Conservation (phyloP, 257 asterid genomes). For the Verbena officinalis region DNA sequence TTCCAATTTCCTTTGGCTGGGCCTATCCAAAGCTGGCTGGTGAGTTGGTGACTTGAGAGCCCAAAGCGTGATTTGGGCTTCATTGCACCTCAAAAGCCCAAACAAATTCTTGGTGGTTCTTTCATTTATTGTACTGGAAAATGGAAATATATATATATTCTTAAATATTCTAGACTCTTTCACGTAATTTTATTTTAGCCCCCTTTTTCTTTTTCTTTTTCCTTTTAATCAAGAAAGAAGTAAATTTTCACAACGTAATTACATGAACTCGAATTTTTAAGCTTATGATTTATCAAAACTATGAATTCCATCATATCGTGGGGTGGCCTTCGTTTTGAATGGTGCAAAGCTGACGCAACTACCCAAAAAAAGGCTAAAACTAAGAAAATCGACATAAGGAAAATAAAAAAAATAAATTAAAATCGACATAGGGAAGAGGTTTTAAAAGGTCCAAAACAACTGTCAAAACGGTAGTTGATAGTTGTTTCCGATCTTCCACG, state of each 20-base stretch:
- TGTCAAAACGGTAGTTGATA: slow-evolving; percentile 26
- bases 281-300: background rate
- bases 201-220: background rate
- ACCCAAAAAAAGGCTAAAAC: background rate
- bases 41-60: no score
- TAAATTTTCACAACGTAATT: background rate
- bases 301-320: background rate
- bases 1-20: no score
- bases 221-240: background rate
- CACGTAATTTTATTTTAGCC: background rate
- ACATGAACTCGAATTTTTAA: background rate
- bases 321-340: background rate
- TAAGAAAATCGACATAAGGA: background rate
- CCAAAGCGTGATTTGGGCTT: no score
- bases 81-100: background rate
- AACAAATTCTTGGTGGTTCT: background rate
- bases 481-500: background rate
- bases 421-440: background rate
- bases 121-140: no score
- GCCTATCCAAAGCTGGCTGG: no score
- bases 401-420: background rate
- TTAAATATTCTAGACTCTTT: background rate
- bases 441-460: slow-evolving; percentile 8
- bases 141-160: background rate
- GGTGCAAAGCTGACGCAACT: background rate